Base-by-base conservation (phyloP, 1,284 basidiomycete species). In the Hymenochaete sp. region DNA sequence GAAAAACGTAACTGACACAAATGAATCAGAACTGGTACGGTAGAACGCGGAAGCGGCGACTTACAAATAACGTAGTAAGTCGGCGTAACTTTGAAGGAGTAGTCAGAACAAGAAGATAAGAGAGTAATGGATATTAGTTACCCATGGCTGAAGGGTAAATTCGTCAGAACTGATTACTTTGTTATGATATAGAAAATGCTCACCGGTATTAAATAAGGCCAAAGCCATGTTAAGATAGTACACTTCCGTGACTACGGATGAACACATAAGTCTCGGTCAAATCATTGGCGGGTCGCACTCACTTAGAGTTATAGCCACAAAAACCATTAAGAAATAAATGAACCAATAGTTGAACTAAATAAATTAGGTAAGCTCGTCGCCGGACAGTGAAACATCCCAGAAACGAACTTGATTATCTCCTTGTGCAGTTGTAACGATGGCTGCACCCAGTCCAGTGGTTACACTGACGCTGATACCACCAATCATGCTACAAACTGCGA, bases 201-300 rank as follows among this genome's bases (percentile, higher is more conserved):
- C 26, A 65, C 63, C 73, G 0, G 74, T 71, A 56, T 82, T 82
- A 67, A 77, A 82, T 18, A 82, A 64, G 51, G 79, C 80, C 11
- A 84, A 66, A 2, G 79, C 80, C 51, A 82, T 76, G 61, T 82
- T 83, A 40, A 82, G 68, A 56, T 77, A 82, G 60, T 77, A 78
- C 55, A 82, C 76, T 59, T 81, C 73, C 19, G 68, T 67, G 2
- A 76, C 62, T 55, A 44, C 14, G 35, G 38, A 48, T 45, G 11
- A 62, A 11, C 4, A 18, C n/a, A 14, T 29, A 9, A 25, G 31
- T 38, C 16, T 9, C 5, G 8, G 32, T 4, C 13, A 35, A n/a
- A 35, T 4, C 32, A 5, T 35, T 8, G 32, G 13, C 21, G 13
- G 32, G 37, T 19, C 22, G 16, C 9, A 37, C 62, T 44, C 39